These are phyloP conservation scores for Lentinula edodes DNA, from an alignment of 768 basidiomycete species.

Conservation along the genomic window DNA sequence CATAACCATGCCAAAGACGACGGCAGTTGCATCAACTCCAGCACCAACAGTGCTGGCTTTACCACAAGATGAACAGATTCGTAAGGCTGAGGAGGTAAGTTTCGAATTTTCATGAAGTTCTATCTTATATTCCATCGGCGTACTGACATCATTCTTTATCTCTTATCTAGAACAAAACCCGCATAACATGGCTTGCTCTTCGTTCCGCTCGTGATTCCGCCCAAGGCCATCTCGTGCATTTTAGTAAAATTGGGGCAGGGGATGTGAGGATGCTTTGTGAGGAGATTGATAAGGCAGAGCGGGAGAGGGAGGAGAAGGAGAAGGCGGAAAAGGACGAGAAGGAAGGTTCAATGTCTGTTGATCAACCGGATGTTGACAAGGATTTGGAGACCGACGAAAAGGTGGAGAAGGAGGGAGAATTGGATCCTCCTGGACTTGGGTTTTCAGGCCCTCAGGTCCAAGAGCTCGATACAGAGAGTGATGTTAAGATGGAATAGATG, in stretches of 20 bases:
- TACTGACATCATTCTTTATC: neutral
- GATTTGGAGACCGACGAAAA: neutral
- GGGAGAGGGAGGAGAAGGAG: constrained; percentile 23
- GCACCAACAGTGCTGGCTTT: constrained; percentile 23
- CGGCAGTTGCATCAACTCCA: constrained; percentile 15
- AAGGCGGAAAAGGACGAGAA: constrained; percentile 28
- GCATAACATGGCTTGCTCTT: constrained; percentile 77
- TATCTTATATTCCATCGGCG: constrained; percentile 4
- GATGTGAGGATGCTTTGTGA: constrained; percentile 52
- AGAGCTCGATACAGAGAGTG: neutral
- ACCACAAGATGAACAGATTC: constrained; percentile 43
- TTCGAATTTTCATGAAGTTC: neutral
- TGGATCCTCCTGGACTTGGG: neutral
- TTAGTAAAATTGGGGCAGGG: constrained; percentile 77
- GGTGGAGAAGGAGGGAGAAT: neutral
- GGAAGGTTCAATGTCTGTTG: constrained; percentile 16
- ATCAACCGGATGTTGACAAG: neutral
- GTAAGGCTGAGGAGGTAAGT: constrained; percentile 58
- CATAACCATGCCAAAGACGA: neutral
- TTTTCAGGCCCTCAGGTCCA: neutral
- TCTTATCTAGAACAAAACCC: constrained; percentile 60
- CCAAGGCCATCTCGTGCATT: constrained; percentile 61
- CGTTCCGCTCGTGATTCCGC: constrained; percentile 59
- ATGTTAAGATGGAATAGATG: neutral
- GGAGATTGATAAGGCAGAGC: constrained; percentile 43